Evolutionary conservation across 768 basidiomycete species (phyloP).

Genomic region (Piloderma croceum): DNA sequence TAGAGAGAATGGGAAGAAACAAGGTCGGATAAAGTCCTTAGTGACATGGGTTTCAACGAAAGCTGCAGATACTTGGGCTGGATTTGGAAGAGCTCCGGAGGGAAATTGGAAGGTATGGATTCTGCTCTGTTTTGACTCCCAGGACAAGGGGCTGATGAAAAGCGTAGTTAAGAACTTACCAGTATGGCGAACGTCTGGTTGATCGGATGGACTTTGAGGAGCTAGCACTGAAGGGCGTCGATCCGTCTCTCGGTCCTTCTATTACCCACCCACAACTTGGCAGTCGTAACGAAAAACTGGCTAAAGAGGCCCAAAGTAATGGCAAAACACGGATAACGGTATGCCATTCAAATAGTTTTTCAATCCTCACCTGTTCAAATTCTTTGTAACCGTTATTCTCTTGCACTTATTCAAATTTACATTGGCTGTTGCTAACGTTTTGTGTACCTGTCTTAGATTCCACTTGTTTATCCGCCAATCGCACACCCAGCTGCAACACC

Average conservation of each 20-base stretch:
- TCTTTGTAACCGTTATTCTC: neutral
- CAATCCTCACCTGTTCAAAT: constrained; percentile 9
- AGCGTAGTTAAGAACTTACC: constrained; percentile 52
- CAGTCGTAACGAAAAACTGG: constrained; percentile 14
- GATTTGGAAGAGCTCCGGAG: constrained; percentile 58
- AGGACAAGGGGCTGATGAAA: neutral
- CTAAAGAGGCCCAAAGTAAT: constrained; percentile 16
- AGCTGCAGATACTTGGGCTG: constrained; percentile 54
- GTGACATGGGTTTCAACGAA: constrained; percentile 47
- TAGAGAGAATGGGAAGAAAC: constrained; percentile 22
- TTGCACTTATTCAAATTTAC: constrained; percentile 28
- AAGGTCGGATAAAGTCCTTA: constrained; percentile 38
- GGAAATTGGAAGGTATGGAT: constrained; percentile 64
- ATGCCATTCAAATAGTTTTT: no score
- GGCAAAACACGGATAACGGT: constrained; percentile 7
- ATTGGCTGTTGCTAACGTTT: no score
- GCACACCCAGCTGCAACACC: constrained; percentile 49
- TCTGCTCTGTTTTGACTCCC: neutral
- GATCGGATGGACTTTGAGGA: constrained; percentile 80
- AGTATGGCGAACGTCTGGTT: constrained; percentile 60
- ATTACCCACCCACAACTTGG: constrained; percentile 22
- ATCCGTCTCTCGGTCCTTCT: constrained; percentile 62
- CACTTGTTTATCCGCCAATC: constrained; percentile 40
- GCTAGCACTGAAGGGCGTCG: constrained; percentile 64
- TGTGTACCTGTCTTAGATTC: no score